Evolutionary conservation across 768 basidiomycete species (phyloP).

Genomic region (Lentinula boryana): DNA sequence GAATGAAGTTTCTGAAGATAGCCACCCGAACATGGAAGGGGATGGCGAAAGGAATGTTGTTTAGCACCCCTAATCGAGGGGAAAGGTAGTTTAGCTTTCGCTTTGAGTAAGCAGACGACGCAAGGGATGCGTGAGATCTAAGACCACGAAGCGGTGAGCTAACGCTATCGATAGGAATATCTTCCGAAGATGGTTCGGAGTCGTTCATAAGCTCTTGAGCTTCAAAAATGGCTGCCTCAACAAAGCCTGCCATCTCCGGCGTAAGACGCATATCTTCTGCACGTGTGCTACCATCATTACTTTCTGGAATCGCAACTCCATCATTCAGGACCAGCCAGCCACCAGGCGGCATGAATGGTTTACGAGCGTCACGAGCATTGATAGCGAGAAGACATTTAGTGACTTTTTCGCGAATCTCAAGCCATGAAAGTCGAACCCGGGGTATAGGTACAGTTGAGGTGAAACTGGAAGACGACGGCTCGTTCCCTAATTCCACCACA

Average conservation of each 20-base stretch:
- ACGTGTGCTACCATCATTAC: background rate
- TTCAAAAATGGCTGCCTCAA: constrained; percentile 80
- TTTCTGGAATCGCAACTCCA: background rate
- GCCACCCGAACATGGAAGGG: constrained; percentile 89
- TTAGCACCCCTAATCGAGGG: constrained; percentile 83
- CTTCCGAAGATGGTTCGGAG: background rate
- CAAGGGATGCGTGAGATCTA: background rate
- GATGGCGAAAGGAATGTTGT: constrained; percentile 94
- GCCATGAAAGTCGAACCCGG: constrained; percentile 45
- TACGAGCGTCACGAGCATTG: constrained; percentile 83
- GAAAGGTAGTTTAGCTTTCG: constrained; percentile 72
- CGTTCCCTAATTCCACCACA: constrained; percentile 9
- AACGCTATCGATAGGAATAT: background rate
- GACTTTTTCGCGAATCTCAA: constrained; percentile 66
- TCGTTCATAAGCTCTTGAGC: constrained; percentile 42
- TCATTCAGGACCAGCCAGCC: constrained; percentile 76
- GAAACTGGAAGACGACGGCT: constrained; percentile 21
- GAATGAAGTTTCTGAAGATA: constrained; percentile 83
- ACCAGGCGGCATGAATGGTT: constrained; percentile 73
- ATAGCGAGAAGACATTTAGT: constrained; percentile 77
- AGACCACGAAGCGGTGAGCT: background rate
- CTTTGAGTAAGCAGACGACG: constrained; percentile 24
- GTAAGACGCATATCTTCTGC: constrained; percentile 12
- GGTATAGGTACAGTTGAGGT: constrained; percentile 34
- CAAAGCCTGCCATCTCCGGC: constrained; percentile 63